Evolutionary conservation across 2,329 filamentous ascomycete species (phyloP).

Genomic region (Apiospora kogelbergensis): DNA sequence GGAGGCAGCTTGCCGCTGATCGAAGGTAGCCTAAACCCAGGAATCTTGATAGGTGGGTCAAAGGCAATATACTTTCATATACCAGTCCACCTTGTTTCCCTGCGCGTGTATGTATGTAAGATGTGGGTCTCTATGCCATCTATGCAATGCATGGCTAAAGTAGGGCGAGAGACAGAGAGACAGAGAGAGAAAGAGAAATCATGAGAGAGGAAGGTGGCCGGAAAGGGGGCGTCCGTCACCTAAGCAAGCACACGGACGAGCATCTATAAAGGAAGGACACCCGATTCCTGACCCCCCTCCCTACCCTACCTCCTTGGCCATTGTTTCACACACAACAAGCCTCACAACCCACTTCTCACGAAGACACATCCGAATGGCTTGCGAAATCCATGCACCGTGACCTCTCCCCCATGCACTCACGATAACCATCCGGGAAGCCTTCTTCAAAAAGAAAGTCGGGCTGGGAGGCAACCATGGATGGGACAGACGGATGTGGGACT

Average conservation of each 20-base stretch:
- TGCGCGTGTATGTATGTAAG: neutral
- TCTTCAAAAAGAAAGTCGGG: neutral
- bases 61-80: neutral
- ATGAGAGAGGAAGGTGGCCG: neutral
- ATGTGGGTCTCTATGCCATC: neutral
- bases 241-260: neutral
- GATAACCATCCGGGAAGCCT: neutral
- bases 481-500: neutral
- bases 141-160: neutral
- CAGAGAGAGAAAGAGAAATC: too few relatives aligned
- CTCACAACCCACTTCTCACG: neutral
- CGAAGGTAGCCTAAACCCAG: neutral
- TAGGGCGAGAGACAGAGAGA: too few relatives aligned
- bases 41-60: neutral
- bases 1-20: neutral
- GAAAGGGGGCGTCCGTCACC: neutral
- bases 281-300: neutral
- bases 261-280: conserved; percentile 4
- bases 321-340: conserved; percentile 1
- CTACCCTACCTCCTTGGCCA: neutral
- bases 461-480: neutral
- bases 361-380: conserved; percentile 5
- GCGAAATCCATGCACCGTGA: neutral
- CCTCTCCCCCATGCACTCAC: neutral
- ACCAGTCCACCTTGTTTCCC: neutral